Base-by-base conservation (phyloP, 331 rosid species). In the Arachis monticola region DNA sequence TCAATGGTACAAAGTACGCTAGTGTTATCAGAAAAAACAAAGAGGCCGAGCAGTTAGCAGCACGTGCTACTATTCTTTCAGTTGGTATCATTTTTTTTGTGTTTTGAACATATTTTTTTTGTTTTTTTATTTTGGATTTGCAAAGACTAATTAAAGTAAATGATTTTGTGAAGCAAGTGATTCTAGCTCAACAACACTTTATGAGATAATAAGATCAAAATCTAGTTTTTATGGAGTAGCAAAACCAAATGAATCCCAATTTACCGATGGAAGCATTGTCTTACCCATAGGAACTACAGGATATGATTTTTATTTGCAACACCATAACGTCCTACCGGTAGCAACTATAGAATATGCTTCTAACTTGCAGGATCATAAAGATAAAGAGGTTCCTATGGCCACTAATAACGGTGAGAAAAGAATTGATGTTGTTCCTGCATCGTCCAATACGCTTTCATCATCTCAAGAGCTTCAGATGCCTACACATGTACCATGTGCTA, bases 21-120 rank as follows among this genome's bases (percentile, higher is more conserved):
- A 81, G 93, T 32, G 67, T 62, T 44, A 44, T 51, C 14, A 69
- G 81, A 40, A 81, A 52, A 78, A 83, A 6, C 69, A 88, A 88
- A 75, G 85, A 87, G 72, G 93, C 89, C n/a, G 92, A 88, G 78
- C 88, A 80, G 69, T 74, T 77, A 75, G 93, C 88, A n/a, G 89
- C 92, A 10, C 83, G 84, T 38, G 73, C 73, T 52, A 85, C 76
- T 56, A 77, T 88, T 78, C 41, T 73, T 52, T 76, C 90, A 6
- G 81, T 83, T 8, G 91, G 93, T 91, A 83, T 50, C 38, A 5
- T 44, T 56, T 82, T 72, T 13, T 71, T 9, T 64, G 44, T 60
- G 44, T 30, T 12, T 71, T 27, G 12, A 7, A 2, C 30, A 47
- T 9, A 66, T 53, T 1, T 7, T 31, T 59, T 17, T 6, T 44